These are phyloP conservation scores for Dillenia suffruticosa DNA, from an alignment of 164 flowering plant species.

Conservation along the genomic window DNA sequence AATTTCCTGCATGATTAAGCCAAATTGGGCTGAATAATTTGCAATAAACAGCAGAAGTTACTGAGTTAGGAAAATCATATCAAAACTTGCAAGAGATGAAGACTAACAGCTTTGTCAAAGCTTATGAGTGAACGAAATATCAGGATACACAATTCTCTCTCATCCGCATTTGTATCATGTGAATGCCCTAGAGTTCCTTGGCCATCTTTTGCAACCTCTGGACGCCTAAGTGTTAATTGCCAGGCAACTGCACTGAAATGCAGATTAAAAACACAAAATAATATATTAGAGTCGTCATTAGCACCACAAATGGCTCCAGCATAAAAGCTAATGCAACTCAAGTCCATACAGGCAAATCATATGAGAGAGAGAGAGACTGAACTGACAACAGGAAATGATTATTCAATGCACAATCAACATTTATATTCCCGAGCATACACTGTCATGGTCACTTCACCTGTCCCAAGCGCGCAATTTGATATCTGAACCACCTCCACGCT, in stretches of 20 bases:
- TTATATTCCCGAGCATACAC: too few species aligned
- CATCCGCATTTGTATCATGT: constrained; percentile 19
- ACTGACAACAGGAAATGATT: too few species aligned
- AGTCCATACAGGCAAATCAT: too few species aligned
- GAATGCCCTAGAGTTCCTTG: constrained; percentile 16
- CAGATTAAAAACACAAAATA: neutral
- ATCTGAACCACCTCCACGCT: constrained; percentile 61
- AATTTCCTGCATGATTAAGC: constrained; percentile 59
- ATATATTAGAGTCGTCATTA: neutral
- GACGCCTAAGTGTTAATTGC: constrained; percentile 67
- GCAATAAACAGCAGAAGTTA: neutral
- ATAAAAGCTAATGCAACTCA: too few species aligned
- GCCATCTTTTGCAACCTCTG: constrained; percentile 29
- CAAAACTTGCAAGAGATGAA: constrained; percentile 8
- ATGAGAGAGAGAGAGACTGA: too few species aligned
- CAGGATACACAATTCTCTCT: constrained; percentile 61
- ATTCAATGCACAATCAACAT: too few species aligned
- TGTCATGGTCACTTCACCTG: constrained; percentile 36
- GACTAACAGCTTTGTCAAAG: constrained; percentile 62
- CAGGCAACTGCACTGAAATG: constrained; percentile 77
- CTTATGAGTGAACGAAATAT: constrained; percentile 71
- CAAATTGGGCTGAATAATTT: neutral
- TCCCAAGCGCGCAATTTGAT: constrained; percentile 89
- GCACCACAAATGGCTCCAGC: too few species aligned
- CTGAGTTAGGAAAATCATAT: neutral